Base-by-base conservation (phyloP, 495 filamentous ascomycete species). In the Pseudomonodictys pantanalensis region DNA sequence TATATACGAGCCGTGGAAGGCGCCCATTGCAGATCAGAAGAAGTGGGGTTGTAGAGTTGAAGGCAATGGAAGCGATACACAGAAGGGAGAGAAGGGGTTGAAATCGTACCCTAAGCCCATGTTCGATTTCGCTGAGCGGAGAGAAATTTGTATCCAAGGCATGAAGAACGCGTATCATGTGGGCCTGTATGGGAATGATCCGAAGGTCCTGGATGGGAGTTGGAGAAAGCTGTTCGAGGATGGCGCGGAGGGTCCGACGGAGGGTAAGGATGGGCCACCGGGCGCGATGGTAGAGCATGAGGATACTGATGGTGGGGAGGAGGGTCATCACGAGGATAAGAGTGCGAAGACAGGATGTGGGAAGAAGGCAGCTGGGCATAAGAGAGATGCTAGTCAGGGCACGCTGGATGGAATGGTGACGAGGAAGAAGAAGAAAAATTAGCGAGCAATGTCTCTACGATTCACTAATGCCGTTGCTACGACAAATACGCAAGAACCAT, bases 1-100 rank as follows among this genome's bases (percentile, higher is more conserved):
- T 55, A 87, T 90, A 35, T 90, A 86, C 59, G 86, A 89, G 75
- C 86, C 86, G 6, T 88, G 85, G 85, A 85, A 81, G 58, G 82
- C 85, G 56, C 81, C 80, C 6, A 77, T 80, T 25, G 70, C 71
- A 18, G 84, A 85, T 62, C 81, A 85, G 71, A 83, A 78, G 62
- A 76, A 75, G 53, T 83, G 82, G 46, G 77, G 80, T 0, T 83
- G 84, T 43, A 60, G 76, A 26, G 71, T 88, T 26, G 79, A 76
- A 24, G 80, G 81, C 0, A 80, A 83, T 63, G 80, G 71, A 9
- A 55, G 54, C 10, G 68, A 1, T 10, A 3, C 20, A 1, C 2
- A 10, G 10, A 12, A 30, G 6, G 23, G 47, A 7, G 73, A 73
- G 6, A 61, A 57, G 2, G 73, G 68, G 22, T 30, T 70, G n/a